Evolutionary conservation across 1,139 yeast genomes (phyloP).

Genomic region (Nakaseomyces kungkrabaensis): DNA sequence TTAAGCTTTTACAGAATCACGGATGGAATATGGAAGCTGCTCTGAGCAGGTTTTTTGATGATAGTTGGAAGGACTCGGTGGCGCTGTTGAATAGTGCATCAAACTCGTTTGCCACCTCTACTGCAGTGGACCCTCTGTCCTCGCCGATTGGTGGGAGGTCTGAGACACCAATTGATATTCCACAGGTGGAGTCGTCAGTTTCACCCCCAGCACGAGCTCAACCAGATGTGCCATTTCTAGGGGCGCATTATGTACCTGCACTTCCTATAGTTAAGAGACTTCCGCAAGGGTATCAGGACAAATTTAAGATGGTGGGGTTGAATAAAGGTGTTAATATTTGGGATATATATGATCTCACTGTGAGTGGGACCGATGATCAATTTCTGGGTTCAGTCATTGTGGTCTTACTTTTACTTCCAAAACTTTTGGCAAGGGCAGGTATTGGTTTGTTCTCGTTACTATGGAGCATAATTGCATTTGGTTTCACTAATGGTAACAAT

Average conservation of each 20-base stretch:
- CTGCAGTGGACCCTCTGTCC: conserved; percentile 10
- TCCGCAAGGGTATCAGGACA: conserved; percentile 22
- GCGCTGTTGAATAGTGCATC: conserved; percentile 13
- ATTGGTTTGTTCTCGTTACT: conserved; percentile 14
- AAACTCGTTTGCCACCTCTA: conserved; percentile 8
- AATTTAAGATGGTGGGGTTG: conserved; percentile 21
- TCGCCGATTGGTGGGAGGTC: conserved; percentile 4
- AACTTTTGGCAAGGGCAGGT: conserved; percentile 15
- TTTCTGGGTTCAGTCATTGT: conserved; percentile 11
- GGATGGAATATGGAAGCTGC: conserved; percentile 34
- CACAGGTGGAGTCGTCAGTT: not conserved
- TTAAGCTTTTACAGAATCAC: conserved; percentile 29
- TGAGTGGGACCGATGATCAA: conserved; percentile 4
- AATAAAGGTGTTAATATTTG: not conserved
- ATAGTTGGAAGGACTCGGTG: conserved; percentile 25
- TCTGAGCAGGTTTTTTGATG: conserved; percentile 33
- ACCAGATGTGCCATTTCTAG: conserved; percentile 9
- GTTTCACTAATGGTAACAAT: conserved; percentile 9
- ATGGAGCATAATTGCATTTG: conserved; percentile 19
- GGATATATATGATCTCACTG: conserved; percentile 1
- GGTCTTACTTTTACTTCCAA: conserved; percentile 23
- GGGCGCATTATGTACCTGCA: conserved; percentile 17
- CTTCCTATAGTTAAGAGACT: conserved; percentile 29
- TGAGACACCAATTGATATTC: not conserved
- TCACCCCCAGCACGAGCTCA: not conserved